Evolutionary conservation across 441 rosid species (phyloP).

Genomic region (Breynia disticha): DNA sequence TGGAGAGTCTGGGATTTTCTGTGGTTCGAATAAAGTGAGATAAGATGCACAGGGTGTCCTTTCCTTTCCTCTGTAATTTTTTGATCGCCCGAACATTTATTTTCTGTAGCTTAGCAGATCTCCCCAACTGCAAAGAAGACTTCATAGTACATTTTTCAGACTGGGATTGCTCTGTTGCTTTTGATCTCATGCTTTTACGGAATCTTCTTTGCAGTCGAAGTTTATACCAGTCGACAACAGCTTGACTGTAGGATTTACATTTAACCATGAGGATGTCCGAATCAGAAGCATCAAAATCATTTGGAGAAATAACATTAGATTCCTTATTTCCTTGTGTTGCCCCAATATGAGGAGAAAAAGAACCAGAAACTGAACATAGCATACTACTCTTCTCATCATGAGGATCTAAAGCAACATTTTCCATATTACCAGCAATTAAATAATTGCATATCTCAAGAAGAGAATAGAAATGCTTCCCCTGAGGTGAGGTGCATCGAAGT

Average conservation of each 20-base stretch:
- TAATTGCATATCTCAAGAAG: slow-evolving; percentile 39
- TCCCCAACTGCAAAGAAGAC: too few species aligned
- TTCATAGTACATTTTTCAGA: too few species aligned
- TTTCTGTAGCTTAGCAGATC: neutral
- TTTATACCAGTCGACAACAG: slow-evolving; percentile 31
- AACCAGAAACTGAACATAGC: slow-evolving; percentile 13
- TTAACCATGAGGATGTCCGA: slow-evolving; percentile 14
- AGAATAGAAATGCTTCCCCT: slow-evolving; percentile 39
- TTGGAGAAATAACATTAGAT: slow-evolving; percentile 6
- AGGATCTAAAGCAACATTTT: slow-evolving; percentile 7
- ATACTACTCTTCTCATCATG: slow-evolving; percentile 13
- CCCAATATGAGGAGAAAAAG: slow-evolving; percentile 16
- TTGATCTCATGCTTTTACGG: slow-evolving; percentile 14
- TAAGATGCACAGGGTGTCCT: neutral
- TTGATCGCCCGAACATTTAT: slow-evolving; percentile 11
- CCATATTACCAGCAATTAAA: slow-evolving; percentile 14
- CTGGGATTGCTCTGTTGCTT: slow-evolving; percentile 15
- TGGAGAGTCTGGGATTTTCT: too few species aligned
- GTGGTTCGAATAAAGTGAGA: too few species aligned
- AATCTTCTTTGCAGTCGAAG: slow-evolving; percentile 11
- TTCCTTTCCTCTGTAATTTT: slow-evolving; percentile 20
- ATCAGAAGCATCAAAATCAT: slow-evolving; percentile 16
- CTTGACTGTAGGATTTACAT: slow-evolving; percentile 36
- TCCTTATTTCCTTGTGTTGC: slow-evolving; percentile 11
- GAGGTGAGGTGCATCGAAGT: slow-evolving; percentile 57